Evolutionary conservation across 805 yeast genomes (phyloP), one percentile per base, ranked within the genome.

Genomic region (Schizosaccharomyces cryophilus): DNA sequence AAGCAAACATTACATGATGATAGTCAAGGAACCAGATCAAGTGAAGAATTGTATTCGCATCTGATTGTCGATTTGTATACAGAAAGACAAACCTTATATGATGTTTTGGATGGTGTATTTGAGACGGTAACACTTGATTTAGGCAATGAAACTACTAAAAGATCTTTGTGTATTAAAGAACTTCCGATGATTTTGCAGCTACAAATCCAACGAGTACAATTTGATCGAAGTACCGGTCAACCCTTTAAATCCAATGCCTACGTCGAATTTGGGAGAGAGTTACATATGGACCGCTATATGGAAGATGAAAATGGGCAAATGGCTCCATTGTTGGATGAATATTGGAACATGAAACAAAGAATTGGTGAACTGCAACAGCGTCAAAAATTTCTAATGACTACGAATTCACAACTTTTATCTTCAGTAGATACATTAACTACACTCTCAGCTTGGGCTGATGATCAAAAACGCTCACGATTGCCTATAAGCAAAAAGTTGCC

Each of bases 121-220:
- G 77, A 74, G 56, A 88, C 83, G 61, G 95, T 87, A 65, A 69
- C 79, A 21, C 76, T 88, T 13, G 77, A 75, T 1, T 72, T 87
- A 65, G 80, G 75, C 54, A 84, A 83, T 64, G 95, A 88, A 1
- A 75, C 77, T 30, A 90, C 85, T 4, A 80, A 82, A 65, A 80
- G 94, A 68, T 78, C 85, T 0, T 78, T 89, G 58, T 80, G 89
- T 0, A 78, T 90, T 3, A 76, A 80, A 9, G 77, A 80, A 62
- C 72, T 87, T 24, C 98, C 98, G 0, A 81, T 82, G 5, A 79
- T 93, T 60, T 71, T 93, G 59, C 98, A 93, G 69, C 80, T 93
- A 59, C 98, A 93, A 69, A 85, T 93, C 6, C 97, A 89, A 71
- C 77, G 98, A 68, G 97, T 93, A 0, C 86, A 87, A 69, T 93